Conservation (phyloP, 2,329 filamentous ascomycete genomes). For the Aureobasidium lini region DNA sequence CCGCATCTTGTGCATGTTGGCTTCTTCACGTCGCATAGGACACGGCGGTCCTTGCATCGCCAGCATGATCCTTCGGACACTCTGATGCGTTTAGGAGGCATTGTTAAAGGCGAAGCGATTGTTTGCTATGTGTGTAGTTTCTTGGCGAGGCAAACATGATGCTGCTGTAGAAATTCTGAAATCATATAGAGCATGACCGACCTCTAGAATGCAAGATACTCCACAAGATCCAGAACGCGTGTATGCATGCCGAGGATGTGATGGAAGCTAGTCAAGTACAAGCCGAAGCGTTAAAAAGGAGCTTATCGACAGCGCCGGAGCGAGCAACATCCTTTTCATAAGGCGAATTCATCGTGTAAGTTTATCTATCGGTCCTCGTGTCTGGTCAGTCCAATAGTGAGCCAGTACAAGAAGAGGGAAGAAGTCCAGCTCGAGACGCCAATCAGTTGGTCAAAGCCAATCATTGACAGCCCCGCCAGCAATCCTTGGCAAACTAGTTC, state of each 20-base stretch:
- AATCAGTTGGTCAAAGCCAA: not conserved
- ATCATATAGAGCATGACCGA: not conserved
- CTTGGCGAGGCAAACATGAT: not conserved
- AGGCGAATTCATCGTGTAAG: not conserved
- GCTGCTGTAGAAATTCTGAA: not conserved
- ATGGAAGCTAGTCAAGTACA: not conserved
- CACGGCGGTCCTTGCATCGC: conserved; percentile 2
- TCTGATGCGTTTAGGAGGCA: conserved; percentile 1
- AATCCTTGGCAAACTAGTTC: not conserved
- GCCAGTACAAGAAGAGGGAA: not conserved
- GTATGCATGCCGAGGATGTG: not conserved
- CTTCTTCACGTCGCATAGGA: not conserved
- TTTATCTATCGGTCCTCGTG: not conserved
- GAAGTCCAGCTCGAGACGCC: not conserved
- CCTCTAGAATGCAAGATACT: not conserved
- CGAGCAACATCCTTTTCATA: not conserved
- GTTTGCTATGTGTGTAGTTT: not conserved
- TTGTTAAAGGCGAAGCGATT: not conserved
- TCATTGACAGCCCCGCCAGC: not conserved
- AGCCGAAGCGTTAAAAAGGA: not conserved
- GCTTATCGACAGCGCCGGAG: not conserved
- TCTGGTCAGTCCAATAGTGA: not conserved
- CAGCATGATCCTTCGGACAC: not conserved
- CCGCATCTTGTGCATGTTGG: not conserved
- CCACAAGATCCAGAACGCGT: not conserved